Base-by-base conservation (phyloP, 805 yeast genomes). In the Dipodascopsis uninucleata region DNA sequence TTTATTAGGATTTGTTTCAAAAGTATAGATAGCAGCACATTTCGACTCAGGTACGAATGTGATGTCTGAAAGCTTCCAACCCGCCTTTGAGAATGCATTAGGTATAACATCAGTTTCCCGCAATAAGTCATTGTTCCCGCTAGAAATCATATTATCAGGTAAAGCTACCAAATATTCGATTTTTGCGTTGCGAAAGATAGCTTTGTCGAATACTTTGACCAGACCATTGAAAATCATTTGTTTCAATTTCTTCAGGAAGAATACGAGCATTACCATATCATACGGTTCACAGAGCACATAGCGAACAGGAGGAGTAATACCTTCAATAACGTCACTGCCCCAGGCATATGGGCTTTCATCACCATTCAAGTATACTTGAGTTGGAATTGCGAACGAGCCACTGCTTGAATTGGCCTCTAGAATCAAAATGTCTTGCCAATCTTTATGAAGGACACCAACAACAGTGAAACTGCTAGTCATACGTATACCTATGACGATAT, bases 291-390 rank as follows among this genome's bases (percentile, higher is more conserved):
- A n/a, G n/a, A n/a, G n/a, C n/a, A n/a, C n/a, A n/a, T n/a, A n/a
- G n/a, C n/a, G n/a, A n/a, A n/a, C n/a, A n/a, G n/a, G n/a, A n/a
- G n/a, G n/a, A n/a, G n/a, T n/a, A n/a, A n/a, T n/a, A n/a, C n/a
- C n/a, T n/a, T n/a, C n/a, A n/a, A n/a, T n/a, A n/a, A n/a, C n/a
- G 18, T 31, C 37, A 4, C 51, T 45, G 10, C 44, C 51, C 49
- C 52, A 44, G 5, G 34, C 45, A 7, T 43, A 17, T 5, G 40
- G 31, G 12, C 23, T 28, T 14, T 29, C 28, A n/a, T 25, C 18
- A 3, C 17, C 22, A 20, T 39, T 41, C 10, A 39, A 21, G 29
- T 45, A 47, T 3, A 47, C 45, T 4, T 39, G 39, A 7, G 51
- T 26, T 3, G 52, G 49, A 25, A 47, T 39, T 49, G 46, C 39